These are phyloP conservation scores for Silene coronaria DNA, from an alignment of 179 eudicot genomes.

Conservation along the genomic window DNA sequence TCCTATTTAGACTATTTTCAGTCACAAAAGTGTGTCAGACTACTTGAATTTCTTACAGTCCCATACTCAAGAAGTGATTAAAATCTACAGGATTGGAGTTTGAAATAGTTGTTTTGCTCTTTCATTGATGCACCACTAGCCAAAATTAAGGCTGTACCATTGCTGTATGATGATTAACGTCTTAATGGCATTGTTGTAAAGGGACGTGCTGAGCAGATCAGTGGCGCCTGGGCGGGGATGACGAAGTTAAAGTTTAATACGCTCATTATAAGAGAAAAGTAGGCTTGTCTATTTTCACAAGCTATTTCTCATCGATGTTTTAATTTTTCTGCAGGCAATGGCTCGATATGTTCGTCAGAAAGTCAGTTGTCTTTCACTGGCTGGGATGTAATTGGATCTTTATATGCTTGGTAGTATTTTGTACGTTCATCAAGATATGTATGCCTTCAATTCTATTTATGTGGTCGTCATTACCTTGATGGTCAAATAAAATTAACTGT, in stretches of 20 bases:
- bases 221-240: not conserved
- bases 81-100: too few relatives aligned
- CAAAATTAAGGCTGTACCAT: not conserved
- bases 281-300: not conserved
- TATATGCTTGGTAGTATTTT: not conserved
- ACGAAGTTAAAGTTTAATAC: not conserved
- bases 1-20: not conserved
- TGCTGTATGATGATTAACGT: not conserved
- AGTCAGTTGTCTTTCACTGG: slow-evolving; percentile 59
- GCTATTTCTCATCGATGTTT: slow-evolving; percentile 3
- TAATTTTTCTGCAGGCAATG: slow-evolving; percentile 44
- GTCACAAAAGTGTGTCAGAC: not conserved
- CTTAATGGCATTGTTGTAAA: not conserved
- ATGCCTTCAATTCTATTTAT: too few relatives aligned
- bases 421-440: too few relatives aligned
- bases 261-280: not conserved
- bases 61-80: too few relatives aligned
- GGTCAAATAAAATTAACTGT: too few relatives aligned
- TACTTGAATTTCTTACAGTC: not conserved
- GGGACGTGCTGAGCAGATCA: too few relatives aligned
- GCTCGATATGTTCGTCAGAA: slow-evolving; percentile 77
- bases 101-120: too few relatives aligned
- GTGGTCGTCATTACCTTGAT: too few relatives aligned
- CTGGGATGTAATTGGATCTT: slow-evolving; percentile 40
- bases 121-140: too few relatives aligned